phyloP scores from a whole-genome alignment of 805 yeast species.

The Candida parachauliodes region DNA sequence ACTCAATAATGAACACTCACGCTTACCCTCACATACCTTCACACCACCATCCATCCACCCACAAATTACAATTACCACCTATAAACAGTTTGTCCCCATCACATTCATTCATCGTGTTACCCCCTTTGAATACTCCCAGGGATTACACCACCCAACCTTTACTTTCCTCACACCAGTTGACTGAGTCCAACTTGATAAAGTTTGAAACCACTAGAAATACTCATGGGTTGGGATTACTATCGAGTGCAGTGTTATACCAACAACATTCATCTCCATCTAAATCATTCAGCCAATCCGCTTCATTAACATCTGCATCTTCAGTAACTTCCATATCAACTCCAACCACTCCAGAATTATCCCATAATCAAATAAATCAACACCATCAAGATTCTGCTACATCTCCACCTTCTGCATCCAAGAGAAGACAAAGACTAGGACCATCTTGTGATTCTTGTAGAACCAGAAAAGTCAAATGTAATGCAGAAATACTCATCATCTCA shows the following conservation, averaged over 20 bases:
- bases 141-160: neutral
- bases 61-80: slow-evolving; percentile 5
- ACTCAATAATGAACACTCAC: slow-evolving; percentile 32
- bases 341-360: slow-evolving; percentile 1
- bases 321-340: slow-evolving; percentile 9
- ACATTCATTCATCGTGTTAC: neutral
- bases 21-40: neutral
- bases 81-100: neutral
- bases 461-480: slow-evolving; percentile 72
- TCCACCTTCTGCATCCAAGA: slow-evolving; percentile 15
- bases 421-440: slow-evolving; percentile 70
- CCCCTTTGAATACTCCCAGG: neutral
- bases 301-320: slow-evolving; percentile 10
- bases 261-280: slow-evolving; percentile 3
- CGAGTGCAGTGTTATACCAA: slow-evolving; percentile 7
- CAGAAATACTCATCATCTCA: slow-evolving; percentile 47
- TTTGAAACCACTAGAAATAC: slow-evolving; percentile 8
- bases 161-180: slow-evolving; percentile 7
- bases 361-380: neutral
- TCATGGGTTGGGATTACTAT: slow-evolving; percentile 11
- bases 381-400: slow-evolving; percentile 4
- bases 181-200: slow-evolving; percentile 10
- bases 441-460: slow-evolving; percentile 69
- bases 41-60: slow-evolving; percentile 5
- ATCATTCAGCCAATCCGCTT: slow-evolving; percentile 3